A percentile compares a stretch with the other conserved stretches of the same genome.
These are phyloP conservation scores for Exophiala sideris DNA, from an alignment of 2,329 filamentous ascomycete species.

Conservation along the genomic window DNA sequence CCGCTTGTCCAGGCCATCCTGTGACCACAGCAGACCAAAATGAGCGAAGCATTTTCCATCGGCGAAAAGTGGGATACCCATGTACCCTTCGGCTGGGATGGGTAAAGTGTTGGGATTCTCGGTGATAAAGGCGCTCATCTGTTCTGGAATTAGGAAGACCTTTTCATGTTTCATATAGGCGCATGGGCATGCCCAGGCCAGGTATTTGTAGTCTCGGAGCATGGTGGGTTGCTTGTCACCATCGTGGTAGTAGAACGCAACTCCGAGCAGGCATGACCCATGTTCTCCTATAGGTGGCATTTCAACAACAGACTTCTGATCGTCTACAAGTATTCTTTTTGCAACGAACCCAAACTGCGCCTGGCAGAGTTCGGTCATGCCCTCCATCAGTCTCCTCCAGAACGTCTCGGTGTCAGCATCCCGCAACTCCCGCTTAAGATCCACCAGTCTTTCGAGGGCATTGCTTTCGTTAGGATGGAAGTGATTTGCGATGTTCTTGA, in stretches of 20 bases:
- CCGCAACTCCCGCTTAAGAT: slow-evolving; percentile 56
- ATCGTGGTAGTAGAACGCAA: slow-evolving; percentile 65
- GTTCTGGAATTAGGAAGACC: slow-evolving; percentile 64
- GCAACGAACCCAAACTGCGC: slow-evolving; percentile 68
- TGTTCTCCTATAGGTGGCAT: slow-evolving; percentile 60
- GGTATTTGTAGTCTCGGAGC: slow-evolving; percentile 61
- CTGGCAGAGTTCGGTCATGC: slow-evolving; percentile 59
- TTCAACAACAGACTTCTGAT: slow-evolving; percentile 56
- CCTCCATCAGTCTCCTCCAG: slow-evolving; percentile 63
- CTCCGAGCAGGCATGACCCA: slow-evolving; percentile 61
- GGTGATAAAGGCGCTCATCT: slow-evolving; percentile 56
- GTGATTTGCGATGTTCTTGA: slow-evolving; percentile 35
- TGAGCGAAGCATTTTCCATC: slow-evolving; percentile 66
- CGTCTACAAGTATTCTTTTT: slow-evolving; percentile 60
- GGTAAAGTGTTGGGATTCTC: slow-evolving; percentile 61
- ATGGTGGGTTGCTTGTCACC: slow-evolving; percentile 52
- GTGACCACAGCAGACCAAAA: slow-evolving; percentile 70
- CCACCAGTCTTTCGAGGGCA: slow-evolving; percentile 58
- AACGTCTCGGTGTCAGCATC: slow-evolving; percentile 57
- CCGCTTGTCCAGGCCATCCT: slow-evolving; percentile 55
- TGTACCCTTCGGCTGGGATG: slow-evolving; percentile 62
- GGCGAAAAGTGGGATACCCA: slow-evolving; percentile 63
- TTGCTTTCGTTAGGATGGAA: slow-evolving; percentile 54
- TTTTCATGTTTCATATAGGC: slow-evolving; percentile 70
- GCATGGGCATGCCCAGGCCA: slow-evolving; percentile 63